Evolutionary conservation across 83 land plant species (phyloP).

Genomic region (Thuja plicata): DNA sequence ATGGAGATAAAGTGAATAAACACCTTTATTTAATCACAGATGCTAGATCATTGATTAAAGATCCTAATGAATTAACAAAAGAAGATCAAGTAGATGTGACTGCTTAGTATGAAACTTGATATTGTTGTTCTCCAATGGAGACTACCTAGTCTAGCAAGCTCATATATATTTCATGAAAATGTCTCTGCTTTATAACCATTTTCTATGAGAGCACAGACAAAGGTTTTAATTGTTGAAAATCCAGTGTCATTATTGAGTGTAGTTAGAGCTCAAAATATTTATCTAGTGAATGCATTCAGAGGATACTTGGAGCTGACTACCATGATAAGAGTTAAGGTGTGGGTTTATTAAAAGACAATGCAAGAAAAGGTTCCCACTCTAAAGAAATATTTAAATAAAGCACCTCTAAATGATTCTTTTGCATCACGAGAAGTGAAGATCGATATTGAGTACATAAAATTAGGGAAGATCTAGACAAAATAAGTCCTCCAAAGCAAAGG

Average conservation of each 20-base stretch:
- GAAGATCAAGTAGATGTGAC: conserved; percentile 79
- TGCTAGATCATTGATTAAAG: conserved; percentile 70
- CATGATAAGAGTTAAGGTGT: conserved; percentile 84
- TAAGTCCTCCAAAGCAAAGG: conserved; percentile 87
- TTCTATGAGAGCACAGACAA: conserved; percentile 50
- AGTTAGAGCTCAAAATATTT: conserved; percentile 65
- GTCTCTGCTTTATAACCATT: conserved; percentile 55
- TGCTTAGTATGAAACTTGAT: conserved; percentile 80
- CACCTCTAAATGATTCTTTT: conserved; percentile 65
- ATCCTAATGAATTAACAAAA: conserved; percentile 80
- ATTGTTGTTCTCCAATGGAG: conserved; percentile 55
- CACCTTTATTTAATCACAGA: conserved; percentile 77
- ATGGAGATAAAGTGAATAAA: conserved; percentile 85
- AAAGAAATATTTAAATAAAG: conserved; percentile 87
- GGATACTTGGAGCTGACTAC: conserved; percentile 89
- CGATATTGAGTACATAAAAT: conserved; percentile 89
- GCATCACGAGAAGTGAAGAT: conserved; percentile 90
- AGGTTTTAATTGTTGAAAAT: conserved; percentile 55
- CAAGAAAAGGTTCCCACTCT: conserved; percentile 86
- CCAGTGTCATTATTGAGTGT: conserved; percentile 76
- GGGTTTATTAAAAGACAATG: conserved; percentile 94
- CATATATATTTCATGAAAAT: conserved; percentile 53
- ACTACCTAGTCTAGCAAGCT: conserved; percentile 17
- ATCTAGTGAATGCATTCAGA: conserved; percentile 83
- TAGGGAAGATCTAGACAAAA: conserved; percentile 51